Conservation (phyloP, 1,284 basidiomycete genomes). For the Ustilago tritici region DNA sequence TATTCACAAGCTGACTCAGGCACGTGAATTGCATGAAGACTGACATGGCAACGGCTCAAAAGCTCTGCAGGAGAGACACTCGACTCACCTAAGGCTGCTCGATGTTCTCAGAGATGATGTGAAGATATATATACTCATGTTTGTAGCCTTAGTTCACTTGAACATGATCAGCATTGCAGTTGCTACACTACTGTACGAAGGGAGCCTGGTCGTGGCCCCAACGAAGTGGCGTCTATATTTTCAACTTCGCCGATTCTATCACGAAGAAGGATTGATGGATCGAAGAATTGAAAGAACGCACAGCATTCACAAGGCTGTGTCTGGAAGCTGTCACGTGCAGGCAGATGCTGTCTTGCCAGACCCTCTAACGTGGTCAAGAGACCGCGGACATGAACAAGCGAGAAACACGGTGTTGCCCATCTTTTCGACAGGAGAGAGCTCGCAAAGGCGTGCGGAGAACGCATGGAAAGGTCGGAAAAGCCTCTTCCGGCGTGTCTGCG, state of each 20-base stretch:
- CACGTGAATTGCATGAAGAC: too few relatives aligned
- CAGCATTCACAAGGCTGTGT: background rate
- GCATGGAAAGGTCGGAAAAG: background rate
- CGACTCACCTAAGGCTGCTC: too few relatives aligned
- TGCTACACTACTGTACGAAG: too few relatives aligned
- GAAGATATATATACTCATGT: too few relatives aligned
- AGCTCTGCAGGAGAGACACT: too few relatives aligned
- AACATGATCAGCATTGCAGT: too few relatives aligned
- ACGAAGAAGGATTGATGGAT: background rate
- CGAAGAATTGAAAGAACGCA: background rate
- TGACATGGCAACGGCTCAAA: too few relatives aligned
- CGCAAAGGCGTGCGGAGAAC: background rate
- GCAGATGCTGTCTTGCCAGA: background rate
- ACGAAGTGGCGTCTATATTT: too few relatives aligned
- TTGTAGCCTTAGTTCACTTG: too few relatives aligned
- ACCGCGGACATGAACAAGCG: background rate
- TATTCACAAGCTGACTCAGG: too few relatives aligned
- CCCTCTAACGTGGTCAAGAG: background rate
- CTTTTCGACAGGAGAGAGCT: background rate
- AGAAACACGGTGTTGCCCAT: background rate
- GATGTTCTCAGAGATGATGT: too few relatives aligned
- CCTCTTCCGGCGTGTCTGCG: background rate
- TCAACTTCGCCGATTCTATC: background rate
- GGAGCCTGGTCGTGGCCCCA: too few relatives aligned
- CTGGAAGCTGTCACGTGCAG: background rate